A percentile compares a stretch with the other conserved stretches of the same genome.
These are phyloP conservation scores for Leishmania gerbilli DNA, from an alignment of 208 protist species.

Conservation along the genomic window DNA sequence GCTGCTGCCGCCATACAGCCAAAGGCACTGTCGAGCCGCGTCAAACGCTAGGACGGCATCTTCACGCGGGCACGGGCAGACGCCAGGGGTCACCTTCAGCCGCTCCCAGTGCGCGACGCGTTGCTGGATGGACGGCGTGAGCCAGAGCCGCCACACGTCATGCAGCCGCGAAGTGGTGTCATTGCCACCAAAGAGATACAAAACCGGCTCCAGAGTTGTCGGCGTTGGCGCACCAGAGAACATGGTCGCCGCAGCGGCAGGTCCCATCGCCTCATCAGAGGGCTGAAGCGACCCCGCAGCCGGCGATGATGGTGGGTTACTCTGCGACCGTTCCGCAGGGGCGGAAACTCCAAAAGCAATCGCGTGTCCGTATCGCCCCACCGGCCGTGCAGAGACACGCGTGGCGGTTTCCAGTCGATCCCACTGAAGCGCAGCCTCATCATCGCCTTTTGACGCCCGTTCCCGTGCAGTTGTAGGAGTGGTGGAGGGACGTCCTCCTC, in stretches of 20 bases:
- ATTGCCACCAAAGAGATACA: slow-evolving; percentile 70
- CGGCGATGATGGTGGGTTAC: not conserved
- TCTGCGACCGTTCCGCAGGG: not conserved
- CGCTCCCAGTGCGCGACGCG: slow-evolving; percentile 26
- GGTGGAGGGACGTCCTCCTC: not conserved
- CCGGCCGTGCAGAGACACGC: slow-evolving; percentile 1
- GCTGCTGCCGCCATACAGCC: slow-evolving; percentile 17
- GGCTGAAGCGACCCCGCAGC: not conserved
- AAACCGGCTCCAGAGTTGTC: slow-evolving; percentile 23
- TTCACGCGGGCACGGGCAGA: slow-evolving; percentile 14
- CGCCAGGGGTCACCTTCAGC: slow-evolving; percentile 4
- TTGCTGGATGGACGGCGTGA: slow-evolving; percentile 30
- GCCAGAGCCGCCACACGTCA: slow-evolving; percentile 59
- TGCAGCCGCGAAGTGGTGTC: slow-evolving; percentile 46
- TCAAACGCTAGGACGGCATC: slow-evolving; percentile 12
- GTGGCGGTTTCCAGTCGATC: slow-evolving; percentile 3
- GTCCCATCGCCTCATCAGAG: not conserved
- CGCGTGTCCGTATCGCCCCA: slow-evolving; percentile 13
- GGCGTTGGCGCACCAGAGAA: not conserved
- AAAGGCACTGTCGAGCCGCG: slow-evolving; percentile 6
- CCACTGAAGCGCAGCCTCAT: not conserved
- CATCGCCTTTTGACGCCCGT: not conserved
- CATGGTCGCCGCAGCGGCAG: not conserved
- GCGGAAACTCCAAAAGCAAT: not conserved
- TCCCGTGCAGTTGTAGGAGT: not conserved